phyloP scores from a whole-genome alignment of 2,329 filamentous ascomycete genomes.

The Diaporthe caulivora region DNA sequence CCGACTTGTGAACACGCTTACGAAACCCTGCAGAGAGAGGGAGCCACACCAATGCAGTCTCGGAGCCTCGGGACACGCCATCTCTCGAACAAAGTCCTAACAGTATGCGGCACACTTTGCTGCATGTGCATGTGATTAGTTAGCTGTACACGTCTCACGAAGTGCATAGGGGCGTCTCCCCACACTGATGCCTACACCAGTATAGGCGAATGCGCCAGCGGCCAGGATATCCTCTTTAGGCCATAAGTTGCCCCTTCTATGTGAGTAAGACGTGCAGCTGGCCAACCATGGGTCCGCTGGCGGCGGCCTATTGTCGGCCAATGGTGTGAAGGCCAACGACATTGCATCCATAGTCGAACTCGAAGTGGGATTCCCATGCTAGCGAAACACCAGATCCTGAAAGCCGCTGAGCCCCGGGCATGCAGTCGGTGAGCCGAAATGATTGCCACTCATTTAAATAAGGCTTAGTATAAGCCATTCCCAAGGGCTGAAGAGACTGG shows the following conservation, averaged over 20 bases:
- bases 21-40: not conserved
- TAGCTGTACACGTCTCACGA: slow-evolving; percentile 8
- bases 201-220: not conserved
- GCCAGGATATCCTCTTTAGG: slow-evolving; percentile 4
- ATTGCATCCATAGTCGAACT: slow-evolving; percentile 5
- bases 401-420: slow-evolving; percentile 5
- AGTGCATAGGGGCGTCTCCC: slow-evolving; percentile 21
- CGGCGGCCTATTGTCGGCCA: slow-evolving; percentile 5
- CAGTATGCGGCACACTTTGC: not conserved
- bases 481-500: slow-evolving; percentile 14
- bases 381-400: slow-evolving; percentile 8
- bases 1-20: not conserved
- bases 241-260: not conserved
- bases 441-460: slow-evolving; percentile 20
- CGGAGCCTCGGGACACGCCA: not conserved
- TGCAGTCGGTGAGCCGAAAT: slow-evolving; percentile 19
- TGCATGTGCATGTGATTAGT: slow-evolving; percentile 16
- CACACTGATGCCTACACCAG: slow-evolving; percentile 1
- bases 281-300: not conserved
- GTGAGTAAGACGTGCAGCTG: slow-evolving; percentile 1
- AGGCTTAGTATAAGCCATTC: slow-evolving; percentile 9
- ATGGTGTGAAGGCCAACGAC: slow-evolving; percentile 4
- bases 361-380: slow-evolving; percentile 17
- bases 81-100: not conserved
- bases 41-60: not conserved